Base-by-base conservation (phyloP, 352 stramenopile species). In the Globisporangium carolinianum region DNA sequence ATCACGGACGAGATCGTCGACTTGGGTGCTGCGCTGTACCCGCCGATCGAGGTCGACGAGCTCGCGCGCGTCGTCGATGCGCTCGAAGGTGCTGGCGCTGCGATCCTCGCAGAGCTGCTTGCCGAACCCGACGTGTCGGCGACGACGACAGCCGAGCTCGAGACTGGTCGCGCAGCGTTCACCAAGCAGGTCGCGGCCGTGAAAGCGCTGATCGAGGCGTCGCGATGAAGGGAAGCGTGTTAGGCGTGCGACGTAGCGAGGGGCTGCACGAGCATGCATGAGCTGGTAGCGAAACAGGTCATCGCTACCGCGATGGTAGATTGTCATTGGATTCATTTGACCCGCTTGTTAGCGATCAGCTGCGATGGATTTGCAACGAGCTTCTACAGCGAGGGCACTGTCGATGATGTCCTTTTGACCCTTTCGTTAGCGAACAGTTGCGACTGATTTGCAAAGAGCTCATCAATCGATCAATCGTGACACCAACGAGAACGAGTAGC, bases 1-100 rank as follows among this genome's bases (percentile, higher is more conserved):
- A 76, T 81, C 36, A 73, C 88, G 67, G 76, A 87, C 52, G 73
- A 72, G 2, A 68, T 94, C 47, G 83, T 94, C 46, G 84, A 94
- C 66, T 75, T 94, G 62, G 83, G 84, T 42, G 84, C 84, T n/a
- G 84, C 83, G 36, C 37, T 92, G 63, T 89, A 87, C 60, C 84
- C 84, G 41, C 84, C 84, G 4, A 75, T 92, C 54, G 80, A 83
- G 45, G 69, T 73, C 0, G 78, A 87, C 8, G 80, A 89, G 53
- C 61, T 92, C 47, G 38, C 57, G 36, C 63, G 61, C 8, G 69
- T 75, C 36, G 58, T 91, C 24, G 57, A 46, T 10, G 54, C 62
- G 45, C 53, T 79, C 6, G 73, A 87, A 45, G 55, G 42, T 0
- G 68, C 66, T 3, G 71, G 67, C 24, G 61, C 65, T 35, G 62